Evolutionary conservation across 257 asterid genomes (phyloP), one percentile per base, ranked within the genome.

Genomic region (Jasminum sambac): DNA sequence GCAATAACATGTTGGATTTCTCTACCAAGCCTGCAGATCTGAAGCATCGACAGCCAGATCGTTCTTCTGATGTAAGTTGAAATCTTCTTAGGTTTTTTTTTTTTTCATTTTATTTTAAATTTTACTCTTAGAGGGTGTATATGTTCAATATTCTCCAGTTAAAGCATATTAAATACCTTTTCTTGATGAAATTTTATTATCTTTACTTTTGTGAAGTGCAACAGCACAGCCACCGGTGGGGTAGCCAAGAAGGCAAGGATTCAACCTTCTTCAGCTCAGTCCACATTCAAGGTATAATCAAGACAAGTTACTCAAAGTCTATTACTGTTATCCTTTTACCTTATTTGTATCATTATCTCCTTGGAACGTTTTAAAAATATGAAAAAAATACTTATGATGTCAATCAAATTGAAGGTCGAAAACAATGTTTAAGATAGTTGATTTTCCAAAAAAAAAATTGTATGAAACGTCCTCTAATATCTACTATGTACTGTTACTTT

Each of bases 181-280:
- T 17, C 9, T 19, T 57, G 41, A 64, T 36, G 44, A 67, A 58
- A 34, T 48, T 6, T 43, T 34, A 5, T 60, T 55, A 19, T 2
- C 48, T 43, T 11, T 48, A 39, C 71, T 55, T 62, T 58, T 25
- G 7, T 69, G 67, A 68, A 88, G 96, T 82, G 94, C 74, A 85
- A 90, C 64, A 88, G 95, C 80, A 77, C 68, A 5, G 87, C 66
- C 50, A 80, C 81, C 10, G 85, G 87, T 78, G 92, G 90, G 84
- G 81, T 68, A 67, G 50, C 85, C 46, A 91, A 91, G 89, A 91
- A 82, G 73, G 82, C 95, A 25, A 89, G 89, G 82, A 79, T 81
- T 85, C 95, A 87, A 79, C 76, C 85, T 63, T 74, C 86, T 73
- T 79, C 92, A 64, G 73, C 86, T 52, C 94, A 87, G 50, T 70